Evolutionary conservation across 306 rosid species (phyloP).

Genomic region (Canavalia gladiata): DNA sequence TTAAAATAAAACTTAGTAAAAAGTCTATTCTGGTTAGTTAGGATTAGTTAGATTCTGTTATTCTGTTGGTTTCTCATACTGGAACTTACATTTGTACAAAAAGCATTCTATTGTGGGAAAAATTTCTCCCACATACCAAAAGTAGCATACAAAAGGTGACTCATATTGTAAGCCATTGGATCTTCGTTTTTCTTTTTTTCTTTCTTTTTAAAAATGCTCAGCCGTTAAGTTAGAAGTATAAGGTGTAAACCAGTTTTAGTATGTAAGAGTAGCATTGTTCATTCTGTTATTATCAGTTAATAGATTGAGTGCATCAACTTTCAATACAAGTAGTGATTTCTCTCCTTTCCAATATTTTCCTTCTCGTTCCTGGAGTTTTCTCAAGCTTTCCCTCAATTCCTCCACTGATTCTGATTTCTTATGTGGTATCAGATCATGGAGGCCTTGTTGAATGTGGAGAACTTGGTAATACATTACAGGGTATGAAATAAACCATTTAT

Average conservation of each 20-base stretch:
- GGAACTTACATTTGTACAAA: neutral
- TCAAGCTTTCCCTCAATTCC: neutral
- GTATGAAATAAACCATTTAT: slow-evolving; percentile 1
- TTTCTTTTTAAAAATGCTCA: too few species aligned
- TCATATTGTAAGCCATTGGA: too few species aligned
- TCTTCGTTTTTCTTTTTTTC: too few species aligned
- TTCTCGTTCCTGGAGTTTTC: neutral
- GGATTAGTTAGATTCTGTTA: neutral
- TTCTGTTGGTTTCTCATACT: neutral
- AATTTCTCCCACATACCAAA: too few species aligned
- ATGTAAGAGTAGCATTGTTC: too few species aligned
- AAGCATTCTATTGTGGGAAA: neutral
- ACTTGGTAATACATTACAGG: neutral
- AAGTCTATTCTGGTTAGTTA: neutral
- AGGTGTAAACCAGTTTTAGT: too few species aligned
- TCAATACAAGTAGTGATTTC: neutral
- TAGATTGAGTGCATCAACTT: neutral
- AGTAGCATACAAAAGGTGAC: too few species aligned
- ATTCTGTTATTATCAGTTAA: neutral
- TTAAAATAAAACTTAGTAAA: neutral
- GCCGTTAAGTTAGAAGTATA: too few species aligned
- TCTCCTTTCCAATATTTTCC: neutral
- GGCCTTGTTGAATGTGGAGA: neutral
- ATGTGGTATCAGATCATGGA: neutral
- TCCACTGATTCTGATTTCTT: neutral